These are phyloP conservation scores for Wickerhamiella australiensis DNA, from an alignment of 805 yeast species.

Conservation along the genomic window DNA sequence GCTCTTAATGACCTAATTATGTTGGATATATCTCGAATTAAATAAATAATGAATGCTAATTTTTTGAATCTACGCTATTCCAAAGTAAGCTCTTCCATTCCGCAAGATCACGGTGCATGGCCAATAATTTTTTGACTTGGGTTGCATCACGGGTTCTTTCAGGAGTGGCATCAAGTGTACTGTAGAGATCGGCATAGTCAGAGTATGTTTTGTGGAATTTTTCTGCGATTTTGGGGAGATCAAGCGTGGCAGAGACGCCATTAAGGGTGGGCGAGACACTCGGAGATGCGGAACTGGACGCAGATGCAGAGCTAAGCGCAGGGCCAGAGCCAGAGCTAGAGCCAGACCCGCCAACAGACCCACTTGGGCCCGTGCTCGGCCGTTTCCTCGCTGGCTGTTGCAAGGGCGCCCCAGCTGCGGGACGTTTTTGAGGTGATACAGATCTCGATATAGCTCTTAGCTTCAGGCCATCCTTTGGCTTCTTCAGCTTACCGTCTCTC, in stretches of 20 bases:
- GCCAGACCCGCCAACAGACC: neutral
- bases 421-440: neutral
- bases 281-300: neutral
- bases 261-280: neutral
- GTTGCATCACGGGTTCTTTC: slow-evolving; percentile 21
- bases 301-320: no score
- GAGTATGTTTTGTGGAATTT: slow-evolving; percentile 38
- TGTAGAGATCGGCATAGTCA: slow-evolving; percentile 40
- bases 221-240: slow-evolving; percentile 33
- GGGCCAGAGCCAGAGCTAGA: neutral
- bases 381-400: neutral
- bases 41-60: slow-evolving; percentile 4
- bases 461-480: neutral
- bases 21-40: no score
- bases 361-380: neutral
- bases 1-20: no score
- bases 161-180: slow-evolving; percentile 21
- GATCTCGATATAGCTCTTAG: neutral
- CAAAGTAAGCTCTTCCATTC: slow-evolving; percentile 47
- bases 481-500: neutral
- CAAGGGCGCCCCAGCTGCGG: neutral
- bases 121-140: slow-evolving; percentile 34
- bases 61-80: slow-evolving; percentile 25
- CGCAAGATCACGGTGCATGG: slow-evolving; percentile 40
- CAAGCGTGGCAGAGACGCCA: neutral